Base-by-base conservation (phyloP, 257 asterid species). In the Nicotiana tomentosiformis region DNA sequence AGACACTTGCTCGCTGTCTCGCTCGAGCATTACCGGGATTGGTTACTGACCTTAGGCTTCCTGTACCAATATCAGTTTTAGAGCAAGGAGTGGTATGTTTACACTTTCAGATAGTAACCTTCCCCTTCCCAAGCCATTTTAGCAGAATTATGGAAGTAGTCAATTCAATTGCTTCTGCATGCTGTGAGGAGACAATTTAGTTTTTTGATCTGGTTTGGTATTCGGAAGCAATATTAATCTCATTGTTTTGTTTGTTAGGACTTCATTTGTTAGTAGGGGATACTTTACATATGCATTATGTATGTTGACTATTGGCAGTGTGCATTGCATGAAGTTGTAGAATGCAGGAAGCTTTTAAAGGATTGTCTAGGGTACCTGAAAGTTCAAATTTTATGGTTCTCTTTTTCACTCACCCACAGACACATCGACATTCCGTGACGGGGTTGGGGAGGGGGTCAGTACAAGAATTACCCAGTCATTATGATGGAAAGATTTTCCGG, bases 21-120 rank as follows among this genome's bases (percentile, higher is more conserved):
- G 89, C 97, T 85, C 93, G 98, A 79, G 92, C 94, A 49, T 85
- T 96, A 88, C 99, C 99, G 2, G 97, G 90, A 83, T 92, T 96
- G 85, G 92, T 90, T 85, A 61, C 95, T 57, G 98, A 91, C 83
- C 97, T 94, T 77, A 91, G 97, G 89, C 85, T 96, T 87, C 92
- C 95, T 20, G 85, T 87, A 83, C 97, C 99, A 39, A 68, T 93
- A 84, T 94, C 99, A 77, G 87, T 81, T 77, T 88, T 96, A 82
- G 99, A 96, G 89, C 90, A 86, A 84, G 97, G 94, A 88, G 76
- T 96, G 92, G 99, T 96, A 91, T 74, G 88, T 64, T 83, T 61
- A 72, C 70, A 8, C 43, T 57, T 32, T 60, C 56, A 66, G 67
- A 32, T 49, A 66, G 14, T 81, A 20, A 66, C 26, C 62, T 10